Base-by-base conservation (phyloP, 2,329 filamentous ascomycete species). In the Penicillium sp. region DNA sequence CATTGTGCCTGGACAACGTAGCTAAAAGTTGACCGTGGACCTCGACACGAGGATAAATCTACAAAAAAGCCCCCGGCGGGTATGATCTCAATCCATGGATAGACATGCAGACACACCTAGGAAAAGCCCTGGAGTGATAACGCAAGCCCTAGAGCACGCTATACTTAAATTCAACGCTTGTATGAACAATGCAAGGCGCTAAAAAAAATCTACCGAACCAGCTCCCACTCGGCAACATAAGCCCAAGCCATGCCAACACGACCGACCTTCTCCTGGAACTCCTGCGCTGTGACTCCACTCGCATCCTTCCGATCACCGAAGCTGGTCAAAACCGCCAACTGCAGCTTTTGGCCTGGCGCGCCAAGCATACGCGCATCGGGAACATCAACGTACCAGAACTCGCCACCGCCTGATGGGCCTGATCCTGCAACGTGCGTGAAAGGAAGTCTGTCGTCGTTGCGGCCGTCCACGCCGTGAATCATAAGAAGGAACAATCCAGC, bases 311-410 rank as follows among this genome's bases (percentile, higher is more conserved):
- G 73, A 46, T 78, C 82, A 6, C 72, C 76, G 52, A 84, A 81
- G 22, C 67, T 77, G 11, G 75, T 84, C 36, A 96, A 77, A 18
- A 84, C 83, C 54, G 83, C 83, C 29, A 94, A 73, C 60, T 81
- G 81, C 5, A 93, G 76, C 49, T 81, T 84, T 73, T 92, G 85
- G 0, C 90, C 90, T 0, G 86, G 83, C 0, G 78, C 79, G 1
- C 91, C 91, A 18, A 95, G 75, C 54, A 87, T 82, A 31, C 78
- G 73, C 1, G 85, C 81, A 24, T 81, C 77, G 4, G 71, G 66
- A 3, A 97, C 82, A 72, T 97, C 93, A 1, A 86, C 74, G 86
- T 90, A 96, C 84, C 89, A 95, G 75, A 87, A 86, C 67, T 83
- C 88, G 13, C 89, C 90, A 56, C 93, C 89, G n/a, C 84, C 88